phyloP scores from a whole-genome alignment of 2,329 filamentous ascomycete species.

The Ophiosphaerella herpotricha region DNA sequence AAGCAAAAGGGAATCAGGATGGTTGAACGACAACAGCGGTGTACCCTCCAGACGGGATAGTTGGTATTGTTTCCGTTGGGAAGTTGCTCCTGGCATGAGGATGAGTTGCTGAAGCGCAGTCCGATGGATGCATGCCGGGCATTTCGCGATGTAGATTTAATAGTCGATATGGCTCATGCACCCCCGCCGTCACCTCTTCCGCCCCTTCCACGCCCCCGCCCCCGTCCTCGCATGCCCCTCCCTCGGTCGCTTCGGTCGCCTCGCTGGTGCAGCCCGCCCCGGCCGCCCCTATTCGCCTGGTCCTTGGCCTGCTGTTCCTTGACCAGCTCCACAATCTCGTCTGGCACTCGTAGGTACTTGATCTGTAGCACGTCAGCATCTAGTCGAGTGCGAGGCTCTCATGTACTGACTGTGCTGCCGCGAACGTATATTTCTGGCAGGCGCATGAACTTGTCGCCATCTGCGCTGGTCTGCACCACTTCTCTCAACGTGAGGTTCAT shows the following conservation, averaged over 20 bases:
- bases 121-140: neutral
- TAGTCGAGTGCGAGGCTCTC: neutral
- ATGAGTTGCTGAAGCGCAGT: neutral
- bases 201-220: conserved; percentile 58
- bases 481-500: conserved; percentile 99
- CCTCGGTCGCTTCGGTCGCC: conserved; percentile 57
- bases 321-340: conserved; percentile 93
- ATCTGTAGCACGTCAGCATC: conserved; percentile 64
- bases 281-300: conserved; percentile 62
- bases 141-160: neutral
- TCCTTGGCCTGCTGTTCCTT: conserved; percentile 88
- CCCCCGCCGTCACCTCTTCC: conserved; percentile 54
- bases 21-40: too few relatives aligned
- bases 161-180: conserved; percentile 20
- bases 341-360: conserved; percentile 94
- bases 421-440: conserved; percentile 94
- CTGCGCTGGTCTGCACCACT: conserved; percentile 93
- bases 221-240: conserved; percentile 58
- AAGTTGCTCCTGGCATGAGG: neutral
- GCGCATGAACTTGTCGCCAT: conserved; percentile 91
- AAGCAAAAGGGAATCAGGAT: too few relatives aligned
- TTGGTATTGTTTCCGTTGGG: too few relatives aligned
- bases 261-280: conserved; percentile 64
- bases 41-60: too few relatives aligned
- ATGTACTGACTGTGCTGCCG: conserved; percentile 85